phyloP scores from a whole-genome alignment of 352 stramenopile genomes.

The Globisporangium ultimum region DNA sequence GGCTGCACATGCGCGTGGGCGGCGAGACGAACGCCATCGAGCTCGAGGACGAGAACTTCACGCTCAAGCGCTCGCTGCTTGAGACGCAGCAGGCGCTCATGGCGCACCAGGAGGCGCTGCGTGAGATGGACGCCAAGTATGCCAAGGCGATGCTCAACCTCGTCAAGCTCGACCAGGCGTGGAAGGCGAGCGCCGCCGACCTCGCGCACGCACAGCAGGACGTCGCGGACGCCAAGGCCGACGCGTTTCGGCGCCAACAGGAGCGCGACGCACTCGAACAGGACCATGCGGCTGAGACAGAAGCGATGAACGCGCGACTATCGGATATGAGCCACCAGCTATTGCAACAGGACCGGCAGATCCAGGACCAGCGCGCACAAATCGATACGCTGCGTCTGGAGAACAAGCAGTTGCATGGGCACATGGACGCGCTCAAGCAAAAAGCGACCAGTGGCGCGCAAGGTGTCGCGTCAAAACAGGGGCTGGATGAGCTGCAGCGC shows the following conservation, averaged over 20 bases:
- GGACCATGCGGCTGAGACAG: conserved; percentile 6
- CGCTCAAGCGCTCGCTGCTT: conserved; percentile 48
- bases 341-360: conserved; percentile 18
- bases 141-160: conserved; percentile 67
- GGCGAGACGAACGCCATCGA: conserved; percentile 69
- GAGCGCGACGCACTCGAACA: conserved; percentile 2
- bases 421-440: conserved; percentile 21
- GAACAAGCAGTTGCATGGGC: conserved; percentile 29
- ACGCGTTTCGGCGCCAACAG: not conserved
- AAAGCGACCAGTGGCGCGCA: conserved; percentile 13
- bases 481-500: conserved; percentile 22
- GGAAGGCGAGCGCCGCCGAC: conserved; percentile 49
- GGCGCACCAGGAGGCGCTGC: conserved; percentile 34
- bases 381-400: conserved; percentile 15
- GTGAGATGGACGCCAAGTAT: conserved; percentile 54
- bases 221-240: conserved; percentile 4
- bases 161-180: conserved; percentile 68
- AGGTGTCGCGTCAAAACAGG: conserved; percentile 12
- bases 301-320: conserved; percentile 12
- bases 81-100: conserved; percentile 53
- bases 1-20: conserved; percentile 65
- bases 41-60: conserved; percentile 76
- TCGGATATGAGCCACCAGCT: conserved; percentile 4
- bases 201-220: conserved; percentile 17
- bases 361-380: conserved; percentile 22